These are phyloP conservation scores for Golovinomyces cichoracearum DNA, from an alignment of 2,329 filamentous ascomycete species.

Conservation along the genomic window DNA sequence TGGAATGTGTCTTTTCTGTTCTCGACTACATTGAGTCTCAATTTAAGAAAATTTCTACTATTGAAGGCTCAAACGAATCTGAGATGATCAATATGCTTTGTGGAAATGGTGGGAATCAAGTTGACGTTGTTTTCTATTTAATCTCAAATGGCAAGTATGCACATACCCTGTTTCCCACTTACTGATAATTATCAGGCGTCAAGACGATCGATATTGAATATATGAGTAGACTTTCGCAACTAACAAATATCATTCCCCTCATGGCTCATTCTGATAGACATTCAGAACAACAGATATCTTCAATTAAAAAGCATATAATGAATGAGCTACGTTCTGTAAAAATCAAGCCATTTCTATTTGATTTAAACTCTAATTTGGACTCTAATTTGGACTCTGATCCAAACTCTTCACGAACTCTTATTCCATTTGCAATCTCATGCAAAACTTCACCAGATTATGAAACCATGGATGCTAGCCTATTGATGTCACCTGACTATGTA, in stretches of 20 bases:
- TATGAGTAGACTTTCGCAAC: conserved; percentile 38
- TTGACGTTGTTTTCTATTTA: conserved; percentile 68
- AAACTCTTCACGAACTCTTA: conserved; percentile 3
- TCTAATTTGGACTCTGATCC: neutral
- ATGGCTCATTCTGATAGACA: conserved; percentile 53
- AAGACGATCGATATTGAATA: conserved; percentile 42
- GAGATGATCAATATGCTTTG: conserved; percentile 57
- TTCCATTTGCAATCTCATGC: conserved; percentile 55
- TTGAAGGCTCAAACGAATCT: conserved; percentile 36
- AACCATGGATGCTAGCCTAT: conserved; percentile 68
- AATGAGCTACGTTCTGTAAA: conserved; percentile 29
- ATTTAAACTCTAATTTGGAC: conserved; percentile 7
- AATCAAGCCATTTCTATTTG: conserved; percentile 42
- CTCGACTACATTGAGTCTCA: conserved; percentile 48
- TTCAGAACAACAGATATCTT: conserved; percentile 26
- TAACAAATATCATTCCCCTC: conserved; percentile 68
- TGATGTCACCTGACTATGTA: conserved; percentile 81
- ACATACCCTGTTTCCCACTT: neutral
- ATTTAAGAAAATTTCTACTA: conserved; percentile 34
- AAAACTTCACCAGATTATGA: conserved; percentile 45
- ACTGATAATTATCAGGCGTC: conserved; percentile 21
- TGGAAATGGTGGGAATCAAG: conserved; percentile 55
- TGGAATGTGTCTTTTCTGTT: conserved; percentile 32
- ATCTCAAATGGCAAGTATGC: conserved; percentile 37
- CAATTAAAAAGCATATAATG: conserved; percentile 33